Base-by-base conservation (phyloP, 108 stramenopile species). In the Nitzschia sp. region DNA sequence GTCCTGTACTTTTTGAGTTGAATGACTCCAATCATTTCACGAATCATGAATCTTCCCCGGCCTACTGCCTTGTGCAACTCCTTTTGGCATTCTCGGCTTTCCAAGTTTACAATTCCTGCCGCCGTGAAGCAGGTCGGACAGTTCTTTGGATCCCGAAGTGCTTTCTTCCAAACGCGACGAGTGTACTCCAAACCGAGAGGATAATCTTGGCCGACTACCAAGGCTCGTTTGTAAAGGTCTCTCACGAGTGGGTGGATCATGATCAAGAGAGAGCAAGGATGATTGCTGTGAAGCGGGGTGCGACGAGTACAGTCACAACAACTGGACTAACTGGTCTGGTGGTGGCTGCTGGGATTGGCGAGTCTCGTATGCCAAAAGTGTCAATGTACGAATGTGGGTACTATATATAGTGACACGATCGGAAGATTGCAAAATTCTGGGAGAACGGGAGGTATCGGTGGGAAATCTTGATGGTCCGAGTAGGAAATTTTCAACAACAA, bases 161-260 rank as follows among this genome's bases (percentile, higher is more conserved):
- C 91, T 67, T 80, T 79, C 70, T 97, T 97, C 87, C 91, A 95
- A 43, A 70, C 75, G 15, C 70, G 43, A 2, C 92, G 76, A 48
- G 96, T 92, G 52, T 87, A 85, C 9, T 86, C 86, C 25, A 95
- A 26, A n/a, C 97, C 97, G 7, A 81, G 67, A 9, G 95, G 88
- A 73, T 97, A 97, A 42, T 96, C 94, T 39, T 67, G 70, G 24
- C 95, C 97, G 7, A 94, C 95, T 10, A 70, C 53, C 15, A 97
- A 58, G 22, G 84, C 89, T 12, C 93, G 84, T 69, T 97, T 97
- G 82, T 97, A 97, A 50, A 97, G 58, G 73, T 93, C 92, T 67
- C 94, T 81, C 24, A 94, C 90, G 19, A 92, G 71, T 6, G 96
- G 93, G 68, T 93, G 88, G 88, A 97, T 94, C 42, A 39, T 39